Conservation (phyloP, 352 stramenopile genomes). For the Blastocystis sp. region DNA sequence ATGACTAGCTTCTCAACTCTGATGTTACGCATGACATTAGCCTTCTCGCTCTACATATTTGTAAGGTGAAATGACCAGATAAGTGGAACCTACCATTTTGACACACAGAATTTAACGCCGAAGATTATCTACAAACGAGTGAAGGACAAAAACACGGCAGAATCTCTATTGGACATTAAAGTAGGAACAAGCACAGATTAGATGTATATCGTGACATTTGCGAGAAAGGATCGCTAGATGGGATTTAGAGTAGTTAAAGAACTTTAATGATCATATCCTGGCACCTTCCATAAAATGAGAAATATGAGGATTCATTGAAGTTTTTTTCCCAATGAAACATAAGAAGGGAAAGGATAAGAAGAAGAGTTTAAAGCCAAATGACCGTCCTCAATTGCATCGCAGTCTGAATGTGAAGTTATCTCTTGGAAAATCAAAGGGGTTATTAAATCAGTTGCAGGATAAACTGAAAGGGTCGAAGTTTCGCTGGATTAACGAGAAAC, state of each 20-base stretch:
- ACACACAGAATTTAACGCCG: not conserved
- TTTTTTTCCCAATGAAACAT: not conserved
- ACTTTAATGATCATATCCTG: not conserved
- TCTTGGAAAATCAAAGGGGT: not conserved
- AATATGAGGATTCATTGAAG: not conserved
- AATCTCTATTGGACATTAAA: not conserved
- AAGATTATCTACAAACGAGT: not conserved
- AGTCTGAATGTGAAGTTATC: not conserved
- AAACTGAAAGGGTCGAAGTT: constrained; percentile 62
- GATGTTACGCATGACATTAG: constrained; percentile 95
- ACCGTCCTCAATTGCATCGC: not conserved
- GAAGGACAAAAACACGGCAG: not conserved
- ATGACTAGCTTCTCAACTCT: constrained; percentile 99
- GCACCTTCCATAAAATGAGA: not conserved
- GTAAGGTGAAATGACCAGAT: not conserved
- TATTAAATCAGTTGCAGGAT: constrained; percentile 9
- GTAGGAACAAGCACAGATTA: not conserved
- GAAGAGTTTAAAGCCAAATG: not conserved
- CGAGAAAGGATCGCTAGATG: not conserved
- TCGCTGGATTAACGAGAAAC: constrained; percentile 62
- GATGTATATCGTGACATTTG: not conserved
- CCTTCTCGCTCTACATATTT: constrained; percentile 70
- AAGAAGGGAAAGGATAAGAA: not conserved
- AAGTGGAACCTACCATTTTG: not conserved
- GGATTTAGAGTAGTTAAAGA: not conserved